Percentiles rank a stretch among this genome's conserved stretches.
Evolutionary conservation across 208 protist genomes (phyloP).

Genomic region (Trypanosoma vivax): DNA sequence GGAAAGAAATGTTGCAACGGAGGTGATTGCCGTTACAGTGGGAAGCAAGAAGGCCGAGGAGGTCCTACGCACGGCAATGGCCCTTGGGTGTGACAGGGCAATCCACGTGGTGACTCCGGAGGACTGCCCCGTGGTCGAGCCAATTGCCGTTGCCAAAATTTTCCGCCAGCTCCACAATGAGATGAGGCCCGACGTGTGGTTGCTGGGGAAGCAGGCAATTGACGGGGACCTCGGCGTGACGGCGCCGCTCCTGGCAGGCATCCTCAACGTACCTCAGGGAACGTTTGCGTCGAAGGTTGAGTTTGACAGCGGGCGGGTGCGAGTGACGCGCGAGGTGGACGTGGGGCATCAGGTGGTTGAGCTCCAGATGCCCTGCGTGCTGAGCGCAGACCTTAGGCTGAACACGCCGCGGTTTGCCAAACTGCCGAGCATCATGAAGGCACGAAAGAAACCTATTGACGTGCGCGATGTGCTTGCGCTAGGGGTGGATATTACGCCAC

Average conservation of each 20-base stretch:
- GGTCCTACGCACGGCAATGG: slow-evolving; percentile 89
- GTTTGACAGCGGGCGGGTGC: slow-evolving; percentile 65
- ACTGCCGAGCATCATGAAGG: slow-evolving; percentile 98
- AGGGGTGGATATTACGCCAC: slow-evolving; percentile 80
- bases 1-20: slow-evolving; percentile 83
- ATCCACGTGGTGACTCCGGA: slow-evolving; percentile 88
- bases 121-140: slow-evolving; percentile 67
- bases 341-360: slow-evolving; percentile 90
- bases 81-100: slow-evolving; percentile 94
- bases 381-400: slow-evolving; percentile 88
- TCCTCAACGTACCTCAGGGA: slow-evolving; percentile 92
- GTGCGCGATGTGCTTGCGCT: slow-evolving; percentile 60
- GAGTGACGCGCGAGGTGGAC: slow-evolving; percentile 93
- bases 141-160: slow-evolving; percentile 90
- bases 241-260: slow-evolving; percentile 90
- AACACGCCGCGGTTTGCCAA: slow-evolving; percentile 96
- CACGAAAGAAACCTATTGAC: slow-evolving; percentile 93
- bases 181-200: slow-evolving; percentile 81
- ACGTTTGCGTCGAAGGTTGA: slow-evolving; percentile 91
- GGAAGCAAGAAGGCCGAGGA: slow-evolving; percentile 88
- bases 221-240: slow-evolving; percentile 94
- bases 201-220: slow-evolving; percentile 96
- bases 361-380: slow-evolving; percentile 78
- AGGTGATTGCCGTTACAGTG: slow-evolving; percentile 93
- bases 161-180: slow-evolving; percentile 88